phyloP scores from a whole-genome alignment of 2,329 filamentous ascomycete species.

The Pseudohalonectria lignicola region DNA sequence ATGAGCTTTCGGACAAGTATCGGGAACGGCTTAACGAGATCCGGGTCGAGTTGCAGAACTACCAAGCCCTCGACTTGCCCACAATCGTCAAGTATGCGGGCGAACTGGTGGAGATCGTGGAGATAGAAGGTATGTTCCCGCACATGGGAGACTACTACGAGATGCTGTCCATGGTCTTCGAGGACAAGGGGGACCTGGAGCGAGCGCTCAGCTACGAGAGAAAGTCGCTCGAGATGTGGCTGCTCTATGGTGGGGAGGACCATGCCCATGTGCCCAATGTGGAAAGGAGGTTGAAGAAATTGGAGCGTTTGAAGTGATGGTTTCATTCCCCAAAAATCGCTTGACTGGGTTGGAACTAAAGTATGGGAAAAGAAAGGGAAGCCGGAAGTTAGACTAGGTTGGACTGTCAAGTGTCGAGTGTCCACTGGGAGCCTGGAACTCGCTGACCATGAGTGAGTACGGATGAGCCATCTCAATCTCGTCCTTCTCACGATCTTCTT shows the following conservation, averaged over 20 bases:
- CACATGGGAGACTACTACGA: slow-evolving; percentile 8
- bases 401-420: too few relatives aligned
- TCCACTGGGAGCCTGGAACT: too few relatives aligned
- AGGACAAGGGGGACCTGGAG: slow-evolving; percentile 4
- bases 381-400: too few relatives aligned
- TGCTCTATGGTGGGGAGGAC: slow-evolving; percentile 8
- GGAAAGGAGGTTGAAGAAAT: neutral
- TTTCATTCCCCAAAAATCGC: too few relatives aligned
- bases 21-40: neutral
- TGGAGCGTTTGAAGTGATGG: neutral
- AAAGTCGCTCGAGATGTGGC: slow-evolving; percentile 5
- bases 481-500: too few relatives aligned
- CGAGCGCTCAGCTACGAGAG: slow-evolving; percentile 4
- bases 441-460: too few relatives aligned
- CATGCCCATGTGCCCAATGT: slow-evolving; percentile 2
- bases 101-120: slow-evolving; percentile 4
- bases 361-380: too few relatives aligned
- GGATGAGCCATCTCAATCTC: too few relatives aligned
- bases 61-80: neutral
- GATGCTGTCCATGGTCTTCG: slow-evolving; percentile 7
- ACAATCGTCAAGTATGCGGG: slow-evolving; percentile 1
- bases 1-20: slow-evolving; percentile 1
- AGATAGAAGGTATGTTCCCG: slow-evolving; percentile 6
- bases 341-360: too few relatives aligned
- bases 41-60: neutral